Percentiles rank a stretch among this genome's conserved stretches.
Evolutionary conservation across 164 flowering plant species (phyloP).

Genomic region (Macadamia integrifolia): DNA sequence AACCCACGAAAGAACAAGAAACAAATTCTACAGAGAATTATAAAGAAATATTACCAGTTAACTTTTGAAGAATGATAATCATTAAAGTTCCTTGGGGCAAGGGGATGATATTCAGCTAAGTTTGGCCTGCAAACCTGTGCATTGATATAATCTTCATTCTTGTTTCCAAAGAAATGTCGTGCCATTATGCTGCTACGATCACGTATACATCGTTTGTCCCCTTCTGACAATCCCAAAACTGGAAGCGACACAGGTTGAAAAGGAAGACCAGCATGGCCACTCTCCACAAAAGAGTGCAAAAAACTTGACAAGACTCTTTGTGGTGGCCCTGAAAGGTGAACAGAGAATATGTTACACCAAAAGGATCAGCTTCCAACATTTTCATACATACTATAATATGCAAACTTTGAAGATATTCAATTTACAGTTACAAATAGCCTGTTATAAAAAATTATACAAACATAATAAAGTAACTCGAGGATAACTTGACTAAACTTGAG

Average conservation of each 20-base stretch:
- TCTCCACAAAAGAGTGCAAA: constrained; percentile 82
- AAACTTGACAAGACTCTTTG: constrained; percentile 77
- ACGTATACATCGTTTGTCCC: constrained; percentile 90
- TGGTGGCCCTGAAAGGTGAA: constrained; percentile 65
- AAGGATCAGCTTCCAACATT: neutral
- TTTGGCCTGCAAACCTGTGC: constrained; percentile 50
- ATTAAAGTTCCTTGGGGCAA: neutral
- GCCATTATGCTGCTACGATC: constrained; percentile 98
- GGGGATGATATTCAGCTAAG: neutral
- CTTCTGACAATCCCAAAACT: constrained; percentile 66
- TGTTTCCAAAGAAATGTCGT: constrained; percentile 83
- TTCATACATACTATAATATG: neutral
- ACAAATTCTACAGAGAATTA: too few relatives aligned
- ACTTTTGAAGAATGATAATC: too few relatives aligned
- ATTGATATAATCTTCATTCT: constrained; percentile 82
- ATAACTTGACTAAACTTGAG: neutral
- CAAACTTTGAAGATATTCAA: neutral
- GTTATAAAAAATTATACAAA: neutral
- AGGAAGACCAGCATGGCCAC: constrained; percentile 69
- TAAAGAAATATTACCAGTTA: too few relatives aligned
- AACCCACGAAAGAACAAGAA: too few relatives aligned
- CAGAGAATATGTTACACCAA: neutral
- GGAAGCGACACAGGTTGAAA: constrained; percentile 73
- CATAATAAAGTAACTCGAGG: neutral
- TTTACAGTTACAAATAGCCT: neutral